These are phyloP conservation scores for Conticribra guillardii DNA, from an alignment of 108 stramenopile genomes.

Conservation along the genomic window DNA sequence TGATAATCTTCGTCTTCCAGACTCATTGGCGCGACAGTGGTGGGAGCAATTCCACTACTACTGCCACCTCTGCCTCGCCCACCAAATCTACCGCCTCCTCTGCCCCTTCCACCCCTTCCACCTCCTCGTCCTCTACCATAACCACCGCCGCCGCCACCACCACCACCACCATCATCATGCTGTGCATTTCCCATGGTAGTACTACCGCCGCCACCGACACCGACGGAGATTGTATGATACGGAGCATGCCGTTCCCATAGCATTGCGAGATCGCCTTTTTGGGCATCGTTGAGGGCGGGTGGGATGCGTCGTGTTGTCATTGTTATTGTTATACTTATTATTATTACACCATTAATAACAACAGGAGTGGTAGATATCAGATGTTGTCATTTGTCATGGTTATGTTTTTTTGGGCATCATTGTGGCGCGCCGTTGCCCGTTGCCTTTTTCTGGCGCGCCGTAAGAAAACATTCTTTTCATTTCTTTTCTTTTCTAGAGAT, in stretches of 20 bases:
- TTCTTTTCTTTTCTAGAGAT: no score
- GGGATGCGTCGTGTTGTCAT: not conserved
- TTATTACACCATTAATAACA: no score
- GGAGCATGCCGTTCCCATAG: slow-evolving; percentile 52
- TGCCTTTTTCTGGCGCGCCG: no score
- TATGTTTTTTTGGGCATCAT: no score
- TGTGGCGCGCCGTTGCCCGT: no score
- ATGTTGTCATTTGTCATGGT: no score
- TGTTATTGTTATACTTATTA: no score
- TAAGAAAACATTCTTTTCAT: no score
- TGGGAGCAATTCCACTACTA: slow-evolving; percentile 23
- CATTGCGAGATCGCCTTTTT: slow-evolving; percentile 46
- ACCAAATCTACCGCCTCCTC: slow-evolving; percentile 19
- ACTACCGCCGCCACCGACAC: slow-evolving; percentile 4
- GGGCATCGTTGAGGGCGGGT: slow-evolving; percentile 42
- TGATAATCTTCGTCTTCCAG: slow-evolving; percentile 46
- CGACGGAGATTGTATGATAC: slow-evolving; percentile 17
- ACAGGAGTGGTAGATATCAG: no score
- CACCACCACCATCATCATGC: not conserved
- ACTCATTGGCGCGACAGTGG: slow-evolving; percentile 30
- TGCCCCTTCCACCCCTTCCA: slow-evolving; percentile 8
- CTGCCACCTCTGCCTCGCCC: slow-evolving; percentile 6
- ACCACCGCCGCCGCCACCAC: slow-evolving; percentile 12
- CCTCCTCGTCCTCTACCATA: slow-evolving; percentile 22
- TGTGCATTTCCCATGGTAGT: no score